Base-by-base conservation (phyloP, 768 basidiomycete species). In the Leccinum broughii region DNA sequence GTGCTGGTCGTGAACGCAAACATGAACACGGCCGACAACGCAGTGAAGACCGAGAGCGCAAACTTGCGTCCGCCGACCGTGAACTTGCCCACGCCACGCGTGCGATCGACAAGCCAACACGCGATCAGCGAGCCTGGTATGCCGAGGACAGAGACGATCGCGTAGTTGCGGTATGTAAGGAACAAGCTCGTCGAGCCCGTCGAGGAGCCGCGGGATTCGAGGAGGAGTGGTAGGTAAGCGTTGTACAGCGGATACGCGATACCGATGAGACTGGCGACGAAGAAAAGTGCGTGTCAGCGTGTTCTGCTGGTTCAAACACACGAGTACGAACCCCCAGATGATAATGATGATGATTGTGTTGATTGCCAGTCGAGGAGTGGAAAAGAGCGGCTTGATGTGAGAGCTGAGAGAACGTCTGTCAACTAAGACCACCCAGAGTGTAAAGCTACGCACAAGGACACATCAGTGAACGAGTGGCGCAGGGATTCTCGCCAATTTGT, bases 171-270 rank as follows among this genome's bases (percentile, higher is more conserved):
- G 63, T 81, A 83, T 4, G 80, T 80, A 6, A 49, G 58, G 55
- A 64, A 60, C 0, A 76, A 63, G 37, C 62, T 67, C 11, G 69
- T 57, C 5, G 70, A 14, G 10, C 64, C 62, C 9, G 68, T 64
- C 46, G 67, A 48, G 0, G 74, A 63, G 56, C 76, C 69, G 32
- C 73, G 77, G 15, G 73, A 69, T 34, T 67, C 70, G 22, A 83
- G 77, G 62, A 82, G 83, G 1, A 81, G 69, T 3, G 84, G 80
- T 24, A 85, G 73, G 71, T 84, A 85, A 3, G 75, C 68, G 57
- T 76, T 83, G 72, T 79, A 83, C 3, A 85, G 73, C 6, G 84
- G 84, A 63, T 81, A 85, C 7, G 81, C 83, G 1, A 84, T 76
- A 8, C 83, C 84, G 53, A 83, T 79, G 28, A 81, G 64, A 32